Base-by-base conservation (phyloP, 2,329 filamentous ascomycete species). In the Talaromyces sp. region DNA sequence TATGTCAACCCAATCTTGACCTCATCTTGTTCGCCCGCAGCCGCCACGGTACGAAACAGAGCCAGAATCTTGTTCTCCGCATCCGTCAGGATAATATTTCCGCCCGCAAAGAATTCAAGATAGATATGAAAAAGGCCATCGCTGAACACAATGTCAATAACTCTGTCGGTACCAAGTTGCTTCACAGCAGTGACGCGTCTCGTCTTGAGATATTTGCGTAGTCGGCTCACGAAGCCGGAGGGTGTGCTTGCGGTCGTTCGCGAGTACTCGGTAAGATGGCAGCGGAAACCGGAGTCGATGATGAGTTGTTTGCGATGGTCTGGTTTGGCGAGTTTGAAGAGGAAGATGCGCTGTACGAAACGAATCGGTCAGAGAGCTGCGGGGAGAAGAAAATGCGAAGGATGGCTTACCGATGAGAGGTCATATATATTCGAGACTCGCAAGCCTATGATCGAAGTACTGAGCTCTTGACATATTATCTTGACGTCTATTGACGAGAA, bases 341-440 rank as follows among this genome's bases (percentile, higher is more conserved):
- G 88, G 74, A 98, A 92, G 74, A 98, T 97, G 75, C 94, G 93
- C 81, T 85, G 49, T 33, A 57, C 37, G 11, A 11, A 13, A 19
- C n/a, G 37, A 22, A 2, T 35, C 31, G 4, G 59, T 24, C 33
- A 49, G 37, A 31, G n/a, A 4, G 7, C 6, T 4, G 58, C 64
- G 33, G n/a, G 6, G 0, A 33, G 3, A 2, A 11, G n/a, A 47
- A 8, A 8, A 2, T 37, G 52, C 19, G 52, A 37, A 50, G 4
- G 14, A 39, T 31, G 43, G 62, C 80, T 39, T 80, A 86, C 84
- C 69, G 93, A 93, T 68, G 92, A 96, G 66, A 99, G 87, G 77
- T 99, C 95, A 81, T 99, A 98, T 76, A 97, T 89, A 75, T 99
- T 99, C 68, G 91, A 88, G 60, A 98, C 86, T 68, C 95, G 91